phyloP scores from a whole-genome alignment of 2,329 filamentous ascomycete genomes.

The Colletotrichum cuscutae region DNA sequence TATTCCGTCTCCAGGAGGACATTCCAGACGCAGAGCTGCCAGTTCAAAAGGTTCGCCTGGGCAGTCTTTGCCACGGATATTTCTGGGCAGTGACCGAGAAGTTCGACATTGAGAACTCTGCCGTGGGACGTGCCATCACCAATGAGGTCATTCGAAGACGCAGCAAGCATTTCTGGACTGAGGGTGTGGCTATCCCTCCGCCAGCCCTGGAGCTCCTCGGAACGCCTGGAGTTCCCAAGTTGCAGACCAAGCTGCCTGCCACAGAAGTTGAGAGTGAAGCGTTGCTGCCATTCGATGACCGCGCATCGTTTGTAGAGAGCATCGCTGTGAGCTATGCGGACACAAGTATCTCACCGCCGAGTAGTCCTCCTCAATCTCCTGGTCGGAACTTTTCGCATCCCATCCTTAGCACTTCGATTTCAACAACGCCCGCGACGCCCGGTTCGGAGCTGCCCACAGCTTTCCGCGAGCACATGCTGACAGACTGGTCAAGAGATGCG shows the following conservation, averaged over 20 bases:
- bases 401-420: constrained; percentile 62
- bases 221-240: constrained; percentile 57
- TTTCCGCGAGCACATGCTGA: constrained; percentile 80
- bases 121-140: constrained; percentile 76
- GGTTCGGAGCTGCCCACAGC: constrained; percentile 70
- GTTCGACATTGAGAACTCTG: constrained; percentile 79
- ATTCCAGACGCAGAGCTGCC: constrained; percentile 74
- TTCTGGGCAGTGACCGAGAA: constrained; percentile 82
- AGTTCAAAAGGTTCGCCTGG: constrained; percentile 79
- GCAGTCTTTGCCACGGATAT: constrained; percentile 89
- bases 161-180: constrained; percentile 81
- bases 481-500: constrained; percentile 82
- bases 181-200: constrained; percentile 77
- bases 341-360: constrained; percentile 69
- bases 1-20: constrained; percentile 88
- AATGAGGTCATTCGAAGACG: constrained; percentile 81
- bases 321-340: constrained; percentile 79
- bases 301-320: constrained; percentile 76
- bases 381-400: constrained; percentile 72
- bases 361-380: constrained; percentile 77
- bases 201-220: constrained; percentile 70
- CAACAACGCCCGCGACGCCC: constrained; percentile 48
- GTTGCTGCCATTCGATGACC: constrained; percentile 80
- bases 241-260: constrained; percentile 57
- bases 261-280: constrained; percentile 70